Evolutionary conservation across 805 yeast genomes (phyloP), one percentile per base, ranked within the genome.

Genomic region (Candida railenensis): DNA sequence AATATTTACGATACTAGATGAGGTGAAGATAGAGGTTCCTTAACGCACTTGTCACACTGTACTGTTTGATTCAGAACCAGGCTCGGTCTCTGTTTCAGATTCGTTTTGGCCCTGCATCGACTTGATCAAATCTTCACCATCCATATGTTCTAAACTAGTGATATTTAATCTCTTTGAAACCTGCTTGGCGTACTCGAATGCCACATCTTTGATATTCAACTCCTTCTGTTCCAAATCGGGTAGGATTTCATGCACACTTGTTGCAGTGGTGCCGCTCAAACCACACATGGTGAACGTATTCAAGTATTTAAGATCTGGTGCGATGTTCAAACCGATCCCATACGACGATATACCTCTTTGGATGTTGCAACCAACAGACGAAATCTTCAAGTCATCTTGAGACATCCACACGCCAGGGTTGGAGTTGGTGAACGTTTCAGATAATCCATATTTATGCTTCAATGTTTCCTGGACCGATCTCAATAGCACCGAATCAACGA

Each of bases 401-500:
- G 51, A 40, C 33, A 85, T 71, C 97, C 97, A 92, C 2, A 92
- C 96, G 0, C 98, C 98, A 0, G 96, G 92, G 54, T 89, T 79
- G 15, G 74, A 80, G 0, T 88, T 86, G 15, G 76, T 70, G 49
- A 65, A 70, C 11, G 81, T 79, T 1, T 63, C 52, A 8, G 18
- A n/a, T 11, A 88, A 59, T 0, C 68, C 73, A 55, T 60, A 66
- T 43, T 63, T 53, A 38, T 63, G 62, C 32, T 44, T 38, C 42
- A 87, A 61, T 1, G 82, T 62, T 28, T 69, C 66, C 22, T 82
- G 81, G 1, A 83, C 72, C 0, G 86, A 71, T 28, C 71, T 69
- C 49, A 87, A 85, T 32, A 89, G 67, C n/a, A 76, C 73, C 2
- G 82, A 65, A 25, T 69, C 74, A 2, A 89, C 87, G 55, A 78